Evolutionary conservation across 805 yeast genomes (phyloP).

Genomic region (Hanseniaspora mollemarum): DNA sequence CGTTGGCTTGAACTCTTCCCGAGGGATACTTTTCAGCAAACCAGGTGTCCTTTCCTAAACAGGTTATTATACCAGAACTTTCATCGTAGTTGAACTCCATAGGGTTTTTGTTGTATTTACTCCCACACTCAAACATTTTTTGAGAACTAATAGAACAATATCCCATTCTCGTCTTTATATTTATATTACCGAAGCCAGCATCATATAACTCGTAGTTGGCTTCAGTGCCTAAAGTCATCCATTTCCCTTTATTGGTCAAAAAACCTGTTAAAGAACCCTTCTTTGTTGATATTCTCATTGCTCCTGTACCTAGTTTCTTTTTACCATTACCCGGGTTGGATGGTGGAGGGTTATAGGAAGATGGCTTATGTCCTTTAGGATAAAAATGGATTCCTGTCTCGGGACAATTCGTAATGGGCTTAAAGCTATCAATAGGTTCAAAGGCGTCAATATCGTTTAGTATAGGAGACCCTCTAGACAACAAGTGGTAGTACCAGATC

Average conservation of each 20-base stretch:
- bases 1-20: constrained; percentile 37
- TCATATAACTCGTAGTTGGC: constrained; percentile 56
- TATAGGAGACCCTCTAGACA: constrained; percentile 55
- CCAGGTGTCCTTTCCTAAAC: constrained; percentile 56
- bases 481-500: constrained; percentile 67
- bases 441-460: constrained; percentile 41
- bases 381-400: constrained; percentile 53
- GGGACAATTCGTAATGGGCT: constrained; percentile 51
- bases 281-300: constrained; percentile 20
- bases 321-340: constrained; percentile 18
- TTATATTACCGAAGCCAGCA: constrained; percentile 62
- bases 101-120: constrained; percentile 27
- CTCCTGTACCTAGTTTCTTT: constrained; percentile 21
- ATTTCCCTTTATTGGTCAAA: constrained; percentile 71
- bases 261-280: constrained; percentile 35
- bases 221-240: constrained; percentile 74
- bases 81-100: constrained; percentile 50
- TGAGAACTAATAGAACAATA: constrained; percentile 45
- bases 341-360: constrained; percentile 20
- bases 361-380: constrained; percentile 47
- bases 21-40: constrained; percentile 39
- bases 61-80: constrained; percentile 38
- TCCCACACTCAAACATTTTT: constrained; percentile 14
- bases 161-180: constrained; percentile 60
- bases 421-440: constrained; percentile 47